A percentile compares a stretch with the other conserved stretches of the same genome.
phyloP scores from a whole-genome alignment of 768 basidiomycete genomes.

The Tulasnella sp. region DNA sequence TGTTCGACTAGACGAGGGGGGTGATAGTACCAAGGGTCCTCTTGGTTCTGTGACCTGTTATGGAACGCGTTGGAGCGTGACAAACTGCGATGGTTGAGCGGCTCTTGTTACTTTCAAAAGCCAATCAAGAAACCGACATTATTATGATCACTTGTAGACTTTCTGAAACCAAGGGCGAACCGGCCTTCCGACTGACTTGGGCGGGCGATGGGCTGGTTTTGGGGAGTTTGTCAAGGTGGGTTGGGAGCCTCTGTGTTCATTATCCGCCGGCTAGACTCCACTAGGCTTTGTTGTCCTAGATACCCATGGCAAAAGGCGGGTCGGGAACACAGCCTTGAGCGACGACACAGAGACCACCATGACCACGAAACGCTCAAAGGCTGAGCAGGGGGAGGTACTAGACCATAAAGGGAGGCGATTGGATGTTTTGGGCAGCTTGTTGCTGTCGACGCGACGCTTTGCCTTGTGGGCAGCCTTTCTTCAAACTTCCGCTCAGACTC shows the following conservation, averaged over 20 bases:
- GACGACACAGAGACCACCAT: not conserved
- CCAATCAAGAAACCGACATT: not conserved
- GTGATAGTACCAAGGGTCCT: no score
- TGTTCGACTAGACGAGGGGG: no score
- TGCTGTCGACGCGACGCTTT: not conserved
- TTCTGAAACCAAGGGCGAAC: not conserved
- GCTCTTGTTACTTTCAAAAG: not conserved
- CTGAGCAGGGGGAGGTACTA: not conserved
- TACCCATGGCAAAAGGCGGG: not conserved
- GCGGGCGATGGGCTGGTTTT: no score
- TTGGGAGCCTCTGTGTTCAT: not conserved
- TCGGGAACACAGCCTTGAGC: not conserved
- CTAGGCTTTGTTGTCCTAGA: not conserved
- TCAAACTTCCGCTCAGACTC: not conserved
- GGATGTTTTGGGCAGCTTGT: constrained; percentile 1
- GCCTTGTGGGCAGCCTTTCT: not conserved
- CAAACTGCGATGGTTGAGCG: not conserved
- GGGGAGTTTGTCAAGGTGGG: not conserved
- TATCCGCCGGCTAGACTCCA: not conserved
- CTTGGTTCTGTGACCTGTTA: not conserved
- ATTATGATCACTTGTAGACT: not conserved
- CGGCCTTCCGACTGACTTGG: not conserved
- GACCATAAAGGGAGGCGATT: not conserved
- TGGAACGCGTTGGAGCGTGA: not conserved
- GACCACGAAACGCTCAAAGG: not conserved